Conservation (phyloP, 2,329 filamentous ascomycete genomes). For the Aspergillus ibericus region DNA sequence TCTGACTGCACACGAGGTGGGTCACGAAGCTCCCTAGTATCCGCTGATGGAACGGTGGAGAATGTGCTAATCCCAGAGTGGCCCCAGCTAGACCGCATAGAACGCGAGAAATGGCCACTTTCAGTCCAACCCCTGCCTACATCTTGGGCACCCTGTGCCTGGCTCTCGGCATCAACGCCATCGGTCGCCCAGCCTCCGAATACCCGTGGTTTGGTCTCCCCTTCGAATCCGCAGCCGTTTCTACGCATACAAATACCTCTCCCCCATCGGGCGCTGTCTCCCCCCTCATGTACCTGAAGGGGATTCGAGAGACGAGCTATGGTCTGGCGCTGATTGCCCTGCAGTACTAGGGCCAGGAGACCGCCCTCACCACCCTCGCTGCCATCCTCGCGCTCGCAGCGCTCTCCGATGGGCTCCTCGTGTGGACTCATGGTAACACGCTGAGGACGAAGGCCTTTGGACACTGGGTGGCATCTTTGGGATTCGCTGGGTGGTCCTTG, state of each 20-base stretch:
- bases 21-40: too few relatives aligned
- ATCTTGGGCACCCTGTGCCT: neutral
- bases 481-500: conserved; percentile 10
- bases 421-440: conserved; percentile 11
- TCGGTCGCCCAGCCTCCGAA: conserved; percentile 8
- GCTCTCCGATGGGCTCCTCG: conserved; percentile 13
- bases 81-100: too few relatives aligned
- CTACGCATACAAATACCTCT: neutral
- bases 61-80: too few relatives aligned
- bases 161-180: conserved; percentile 3
- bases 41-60: too few relatives aligned
- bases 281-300: conserved; percentile 19
- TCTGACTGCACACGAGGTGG: too few relatives aligned
- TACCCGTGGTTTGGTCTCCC: conserved; percentile 10
- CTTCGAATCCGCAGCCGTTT: neutral
- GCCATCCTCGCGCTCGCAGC: conserved; percentile 10
- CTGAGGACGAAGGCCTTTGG: conserved; percentile 14
- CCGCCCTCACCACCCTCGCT: conserved; percentile 11
- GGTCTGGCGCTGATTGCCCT: conserved; percentile 13
- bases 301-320: conserved; percentile 19
- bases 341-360: conserved; percentile 13
- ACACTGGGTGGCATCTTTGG: conserved; percentile 10
- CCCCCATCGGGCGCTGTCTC: neutral
- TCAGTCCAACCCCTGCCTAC: conserved; percentile 3
- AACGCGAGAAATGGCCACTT: neutral